phyloP scores from a whole-genome alignment of 768 basidiomycete species.

The Lactifluus pinguis region DNA sequence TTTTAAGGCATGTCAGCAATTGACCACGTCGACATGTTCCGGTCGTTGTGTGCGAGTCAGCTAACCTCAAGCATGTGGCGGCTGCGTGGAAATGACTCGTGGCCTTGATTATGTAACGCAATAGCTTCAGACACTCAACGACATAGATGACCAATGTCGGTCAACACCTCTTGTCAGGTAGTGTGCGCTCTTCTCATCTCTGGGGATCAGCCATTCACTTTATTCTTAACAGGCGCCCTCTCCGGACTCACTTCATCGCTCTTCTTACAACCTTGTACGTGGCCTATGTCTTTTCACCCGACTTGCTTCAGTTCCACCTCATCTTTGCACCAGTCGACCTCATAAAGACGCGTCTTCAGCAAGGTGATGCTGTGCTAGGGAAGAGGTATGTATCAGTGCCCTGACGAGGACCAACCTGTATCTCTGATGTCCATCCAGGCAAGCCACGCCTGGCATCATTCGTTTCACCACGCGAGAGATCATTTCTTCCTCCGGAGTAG shows the following conservation, averaged over 20 bases:
- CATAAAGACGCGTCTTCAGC: slow-evolving; percentile 87
- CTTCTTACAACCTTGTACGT: slow-evolving; percentile 67
- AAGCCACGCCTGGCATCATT: slow-evolving; percentile 31
- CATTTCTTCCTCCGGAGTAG: slow-evolving; percentile 49
- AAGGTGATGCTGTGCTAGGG: slow-evolving; percentile 46
- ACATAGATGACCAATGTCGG: slow-evolving; percentile 53
- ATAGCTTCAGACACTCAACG: background rate
- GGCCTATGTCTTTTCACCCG: background rate
- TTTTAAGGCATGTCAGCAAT: background rate
- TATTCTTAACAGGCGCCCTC: slow-evolving; percentile 45
- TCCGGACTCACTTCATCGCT: slow-evolving; percentile 73
- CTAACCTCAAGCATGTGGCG: no score
- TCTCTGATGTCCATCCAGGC: slow-evolving; percentile 21
- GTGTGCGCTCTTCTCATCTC: background rate
- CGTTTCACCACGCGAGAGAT: slow-evolving; percentile 48
- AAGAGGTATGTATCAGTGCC: slow-evolving; percentile 26
- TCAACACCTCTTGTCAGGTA: slow-evolving; percentile 59
- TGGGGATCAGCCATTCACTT: background rate
- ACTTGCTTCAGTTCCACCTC: background rate
- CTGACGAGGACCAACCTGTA: background rate
- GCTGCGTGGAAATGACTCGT: no score
- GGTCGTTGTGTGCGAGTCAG: no score
- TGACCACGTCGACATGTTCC: background rate
- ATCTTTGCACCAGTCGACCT: slow-evolving; percentile 55
- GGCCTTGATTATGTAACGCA: background rate